Evolutionary conservation across 2,329 filamentous ascomycete genomes (phyloP).

Genomic region (Exophiala lecanii-corni): DNA sequence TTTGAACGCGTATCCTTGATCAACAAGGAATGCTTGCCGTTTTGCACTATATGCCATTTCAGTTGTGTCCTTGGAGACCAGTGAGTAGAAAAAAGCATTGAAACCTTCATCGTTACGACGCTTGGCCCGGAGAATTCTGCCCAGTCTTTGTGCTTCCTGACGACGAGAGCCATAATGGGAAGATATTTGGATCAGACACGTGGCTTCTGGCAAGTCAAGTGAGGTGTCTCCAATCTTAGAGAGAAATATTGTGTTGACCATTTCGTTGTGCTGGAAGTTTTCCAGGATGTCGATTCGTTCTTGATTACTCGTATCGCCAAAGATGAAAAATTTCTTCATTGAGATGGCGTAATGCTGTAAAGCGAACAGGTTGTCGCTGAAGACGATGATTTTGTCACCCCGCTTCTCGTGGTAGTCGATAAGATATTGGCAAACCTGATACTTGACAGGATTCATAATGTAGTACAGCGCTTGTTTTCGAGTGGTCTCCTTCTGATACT

Average conservation of each 20-base stretch:
- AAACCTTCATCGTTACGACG: constrained; percentile 96
- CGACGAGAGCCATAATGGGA: constrained; percentile 95
- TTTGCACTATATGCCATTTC: constrained; percentile 99
- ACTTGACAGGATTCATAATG: constrained; percentile 97
- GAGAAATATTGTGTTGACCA: constrained; percentile 87
- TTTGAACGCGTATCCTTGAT: constrained; percentile 98
- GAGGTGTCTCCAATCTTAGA: constrained; percentile 98
- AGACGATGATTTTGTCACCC: constrained; percentile 97
- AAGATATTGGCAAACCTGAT: constrained; percentile 95
- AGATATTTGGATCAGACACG: constrained; percentile 93
- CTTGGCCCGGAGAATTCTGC: constrained; percentile 90
- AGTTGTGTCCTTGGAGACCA: constrained; percentile 94
- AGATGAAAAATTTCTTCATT: constrained; percentile 83
- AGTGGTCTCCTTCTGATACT: constrained; percentile 72
- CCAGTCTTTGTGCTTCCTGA: constrained; percentile 90
- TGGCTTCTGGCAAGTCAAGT: constrained; percentile 93
- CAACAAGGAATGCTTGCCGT: constrained; percentile 91
- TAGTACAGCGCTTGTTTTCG: constrained; percentile 69
- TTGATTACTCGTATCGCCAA: constrained; percentile 76
- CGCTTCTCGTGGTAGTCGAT: constrained; percentile 95
- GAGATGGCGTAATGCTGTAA: constrained; percentile 79
- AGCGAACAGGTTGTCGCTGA: constrained; percentile 95
- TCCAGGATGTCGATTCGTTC: constrained; percentile 85
- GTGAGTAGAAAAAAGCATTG: constrained; percentile 97
- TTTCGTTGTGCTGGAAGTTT: constrained; percentile 90